Conservation (phyloP, 164 flowering plant genomes). For the Brasenia schreberi region DNA sequence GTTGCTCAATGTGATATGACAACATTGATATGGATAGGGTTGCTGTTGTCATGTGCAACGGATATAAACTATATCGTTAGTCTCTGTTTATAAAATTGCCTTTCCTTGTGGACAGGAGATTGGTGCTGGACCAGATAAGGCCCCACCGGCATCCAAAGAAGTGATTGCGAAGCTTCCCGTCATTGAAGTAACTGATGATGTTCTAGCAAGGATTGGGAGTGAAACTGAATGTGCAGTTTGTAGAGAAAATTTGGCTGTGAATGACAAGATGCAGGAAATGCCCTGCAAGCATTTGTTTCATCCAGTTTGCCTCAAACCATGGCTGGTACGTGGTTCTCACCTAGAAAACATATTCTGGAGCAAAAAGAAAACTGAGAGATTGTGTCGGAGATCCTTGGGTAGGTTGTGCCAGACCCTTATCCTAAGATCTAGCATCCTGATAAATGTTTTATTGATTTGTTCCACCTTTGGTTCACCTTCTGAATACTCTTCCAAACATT, state of each 20-base stretch:
- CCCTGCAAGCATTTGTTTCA: conserved; percentile 96
- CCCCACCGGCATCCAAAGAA: conserved; percentile 89
- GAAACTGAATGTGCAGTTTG: conserved; percentile 81
- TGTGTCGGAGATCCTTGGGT: no score
- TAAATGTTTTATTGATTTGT: no score
- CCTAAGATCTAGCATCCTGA: no score
- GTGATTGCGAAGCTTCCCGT: conserved; percentile 84
- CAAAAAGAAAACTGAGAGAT: no score
- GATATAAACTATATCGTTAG: no score
- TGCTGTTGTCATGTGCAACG: no score
- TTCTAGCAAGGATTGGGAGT: conserved; percentile 39
- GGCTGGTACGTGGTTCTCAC: conserved; percentile 53
- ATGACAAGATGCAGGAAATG: conserved; percentile 85
- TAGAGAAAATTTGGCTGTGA: conserved; percentile 50
- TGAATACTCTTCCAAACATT: no score
- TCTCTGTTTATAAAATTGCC: no score
- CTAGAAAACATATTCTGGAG: not conserved
- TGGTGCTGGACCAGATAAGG: conserved; percentile 29
- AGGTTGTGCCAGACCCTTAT: no score
- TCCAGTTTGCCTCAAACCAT: conserved; percentile 84
- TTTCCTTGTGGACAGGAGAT: conserved; percentile 8
- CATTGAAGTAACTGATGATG: conserved; percentile 50
- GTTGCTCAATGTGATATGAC: no score
- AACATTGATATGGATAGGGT: no score
- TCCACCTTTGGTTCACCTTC: no score